Evolutionary conservation across 2,329 filamentous ascomycete genomes (phyloP).

Genomic region (Cercospora nicotianae): DNA sequence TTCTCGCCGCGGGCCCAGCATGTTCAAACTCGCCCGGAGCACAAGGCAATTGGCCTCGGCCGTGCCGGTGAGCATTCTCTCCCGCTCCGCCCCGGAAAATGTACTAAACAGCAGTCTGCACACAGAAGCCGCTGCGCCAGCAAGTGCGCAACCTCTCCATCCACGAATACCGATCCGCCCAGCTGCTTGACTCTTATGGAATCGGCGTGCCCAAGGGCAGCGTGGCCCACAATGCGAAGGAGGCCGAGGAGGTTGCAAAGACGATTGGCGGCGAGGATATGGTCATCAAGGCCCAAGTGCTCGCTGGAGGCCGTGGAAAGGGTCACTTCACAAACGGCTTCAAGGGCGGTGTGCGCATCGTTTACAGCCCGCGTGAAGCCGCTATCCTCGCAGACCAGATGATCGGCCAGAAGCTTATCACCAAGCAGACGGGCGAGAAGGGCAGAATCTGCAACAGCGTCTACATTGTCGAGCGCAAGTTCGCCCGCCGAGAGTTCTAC

Average conservation of each 20-base stretch:
- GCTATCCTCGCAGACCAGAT: conserved; percentile 98
- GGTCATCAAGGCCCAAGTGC: conserved; percentile 99
- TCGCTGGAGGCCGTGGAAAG: conserved; percentile 96
- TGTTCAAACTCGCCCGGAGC: conserved; percentile 81
- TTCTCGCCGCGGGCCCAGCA: conserved; percentile 42
- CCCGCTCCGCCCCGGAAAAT: neutral
- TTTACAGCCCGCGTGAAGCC: conserved; percentile 94
- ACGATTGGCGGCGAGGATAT: conserved; percentile 89
- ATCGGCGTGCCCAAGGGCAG: conserved; percentile 87
- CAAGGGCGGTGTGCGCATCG: conserved; percentile 97
- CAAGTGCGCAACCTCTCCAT: conserved; percentile 90
- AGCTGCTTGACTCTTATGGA: conserved; percentile 87
- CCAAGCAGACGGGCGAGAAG: conserved; percentile 94
- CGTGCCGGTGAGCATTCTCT: conserved; percentile 55
- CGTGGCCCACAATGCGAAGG: conserved; percentile 77
- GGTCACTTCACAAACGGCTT: conserved; percentile 97
- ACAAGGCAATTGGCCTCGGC: conserved; percentile 77
- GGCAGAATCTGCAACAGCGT: conserved; percentile 96
- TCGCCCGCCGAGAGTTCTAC: conserved; percentile 98
- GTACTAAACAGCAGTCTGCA: conserved; percentile 29
- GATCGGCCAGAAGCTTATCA: conserved; percentile 99
- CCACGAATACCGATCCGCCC: conserved; percentile 96
- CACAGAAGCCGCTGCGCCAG: conserved; percentile 59
- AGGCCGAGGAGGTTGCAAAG: conserved; percentile 90
- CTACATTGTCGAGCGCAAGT: conserved; percentile 99